phyloP scores from a whole-genome alignment of 176 grass and related monocot species.

The Elymus sibiricus region DNA sequence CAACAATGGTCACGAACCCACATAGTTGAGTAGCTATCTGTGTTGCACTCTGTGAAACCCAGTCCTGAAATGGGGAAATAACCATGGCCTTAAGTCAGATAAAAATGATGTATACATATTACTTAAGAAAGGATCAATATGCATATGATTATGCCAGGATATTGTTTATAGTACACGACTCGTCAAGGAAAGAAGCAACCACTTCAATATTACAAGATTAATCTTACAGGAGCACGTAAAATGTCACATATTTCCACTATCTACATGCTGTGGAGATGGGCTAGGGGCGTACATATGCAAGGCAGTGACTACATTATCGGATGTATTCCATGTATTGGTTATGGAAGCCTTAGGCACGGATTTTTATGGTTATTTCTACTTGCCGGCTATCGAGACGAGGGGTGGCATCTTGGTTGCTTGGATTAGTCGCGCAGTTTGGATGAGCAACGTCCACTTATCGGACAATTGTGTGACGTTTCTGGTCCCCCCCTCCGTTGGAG shows the following conservation, averaged over 20 bases:
- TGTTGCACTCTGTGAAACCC: slow-evolving; percentile 50
- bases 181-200: background rate
- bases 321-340: too few relatives aligned
- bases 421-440: too few relatives aligned
- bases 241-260: background rate
- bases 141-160: background rate
- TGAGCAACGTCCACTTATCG: too few relatives aligned
- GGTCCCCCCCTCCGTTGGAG: too few relatives aligned
- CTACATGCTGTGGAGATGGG: background rate
- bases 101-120: background rate
- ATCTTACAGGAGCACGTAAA: background rate
- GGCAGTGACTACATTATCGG: background rate
- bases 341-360: too few relatives aligned
- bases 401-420: too few relatives aligned
- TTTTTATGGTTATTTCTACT: too few relatives aligned
- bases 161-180: background rate
- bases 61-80: slow-evolving; percentile 51
- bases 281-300: background rate
- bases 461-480: too few relatives aligned
- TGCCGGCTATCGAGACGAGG: too few relatives aligned
- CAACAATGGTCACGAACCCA: slow-evolving; percentile 68
- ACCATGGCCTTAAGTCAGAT: slow-evolving; percentile 11
- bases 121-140: background rate
- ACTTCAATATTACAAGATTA: background rate
- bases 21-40: slow-evolving; percentile 65